Conservation (phyloP, 805 yeast species). For the Wickerhamiella lipophila region DNA sequence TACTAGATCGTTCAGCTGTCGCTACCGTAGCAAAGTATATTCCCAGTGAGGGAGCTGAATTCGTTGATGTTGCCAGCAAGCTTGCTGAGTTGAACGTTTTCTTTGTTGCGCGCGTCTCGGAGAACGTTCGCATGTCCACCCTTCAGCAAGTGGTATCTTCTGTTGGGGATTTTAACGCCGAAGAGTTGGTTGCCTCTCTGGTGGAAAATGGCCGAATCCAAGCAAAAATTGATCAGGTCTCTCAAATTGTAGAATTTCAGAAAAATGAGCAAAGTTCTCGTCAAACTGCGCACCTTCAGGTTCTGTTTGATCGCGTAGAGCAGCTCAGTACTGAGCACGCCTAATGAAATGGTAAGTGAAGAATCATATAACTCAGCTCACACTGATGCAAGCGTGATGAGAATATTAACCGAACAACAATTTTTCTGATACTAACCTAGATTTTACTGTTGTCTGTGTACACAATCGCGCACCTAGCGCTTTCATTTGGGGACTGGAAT, state of each 20-base stretch:
- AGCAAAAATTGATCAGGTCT: constrained; percentile 17
- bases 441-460: background rate
- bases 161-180: constrained; percentile 8
- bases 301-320: constrained; percentile 11
- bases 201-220: constrained; percentile 13
- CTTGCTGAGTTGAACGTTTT: constrained; percentile 19
- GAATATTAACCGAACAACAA: constrained; percentile 15
- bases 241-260: constrained; percentile 14
- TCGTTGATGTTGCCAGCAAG: background rate
- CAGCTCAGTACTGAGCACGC: constrained; percentile 2
- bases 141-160: constrained; percentile 7
- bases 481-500: background rate
- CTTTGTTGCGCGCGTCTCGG: constrained; percentile 14
- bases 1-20: background rate
- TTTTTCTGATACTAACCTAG: constrained; percentile 11
- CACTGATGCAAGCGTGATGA: constrained; percentile 27
- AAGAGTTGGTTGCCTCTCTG: constrained; percentile 13
- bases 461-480: background rate
- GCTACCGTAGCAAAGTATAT: background rate
- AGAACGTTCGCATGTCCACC: constrained; percentile 14
- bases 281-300: constrained; percentile 5
- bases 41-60: background rate
- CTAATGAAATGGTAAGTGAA: constrained; percentile 20
- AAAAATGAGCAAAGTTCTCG: background rate
- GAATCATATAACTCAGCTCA: constrained; percentile 26